Percentiles rank a stretch among this genome's conserved stretches.
Evolutionary conservation across 306 rosid species (phyloP).

Genomic region (Lathyrus sativus): DNA sequence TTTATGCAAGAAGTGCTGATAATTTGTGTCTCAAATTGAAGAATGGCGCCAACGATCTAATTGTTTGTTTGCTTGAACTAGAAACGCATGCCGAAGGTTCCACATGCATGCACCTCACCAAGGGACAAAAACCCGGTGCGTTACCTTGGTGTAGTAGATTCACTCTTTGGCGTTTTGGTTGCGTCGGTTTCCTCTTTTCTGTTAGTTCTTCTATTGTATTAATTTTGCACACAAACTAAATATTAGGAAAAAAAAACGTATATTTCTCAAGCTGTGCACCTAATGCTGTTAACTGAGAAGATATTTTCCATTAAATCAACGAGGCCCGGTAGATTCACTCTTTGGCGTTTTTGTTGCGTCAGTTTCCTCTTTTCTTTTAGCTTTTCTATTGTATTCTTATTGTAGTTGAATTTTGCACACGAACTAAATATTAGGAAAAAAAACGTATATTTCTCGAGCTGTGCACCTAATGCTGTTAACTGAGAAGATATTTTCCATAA

Average conservation of each 20-base stretch:
- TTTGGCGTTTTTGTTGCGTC: not conserved
- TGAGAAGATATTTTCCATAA: constrained; percentile 1
- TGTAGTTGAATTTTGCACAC: not conserved
- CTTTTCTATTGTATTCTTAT: not conserved
- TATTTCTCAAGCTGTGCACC: not conserved
- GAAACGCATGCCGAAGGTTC: constrained; percentile 1
- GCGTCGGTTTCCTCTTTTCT: not conserved
- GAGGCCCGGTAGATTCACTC: not conserved
- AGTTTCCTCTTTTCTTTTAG: not conserved
- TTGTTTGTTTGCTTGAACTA: not conserved
- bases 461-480: not conserved
- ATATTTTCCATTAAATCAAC: constrained; percentile 2
- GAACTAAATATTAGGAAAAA: not conserved
- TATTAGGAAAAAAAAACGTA: not conserved
- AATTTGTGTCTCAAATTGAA: not conserved
- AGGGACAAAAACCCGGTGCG: not conserved
- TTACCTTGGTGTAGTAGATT: not conserved
- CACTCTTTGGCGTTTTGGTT: not conserved
- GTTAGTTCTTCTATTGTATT: not conserved
- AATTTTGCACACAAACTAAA: not conserved
- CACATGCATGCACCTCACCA: not conserved
- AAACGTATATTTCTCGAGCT: not conserved
- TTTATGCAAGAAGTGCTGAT: not conserved
- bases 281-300: not conserved
- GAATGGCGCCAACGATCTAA: constrained; percentile 9